Evolutionary conservation across 345 rosid species (phyloP), one percentile per base, ranked within the genome.

Genomic region (Isatis tinctoria): DNA sequence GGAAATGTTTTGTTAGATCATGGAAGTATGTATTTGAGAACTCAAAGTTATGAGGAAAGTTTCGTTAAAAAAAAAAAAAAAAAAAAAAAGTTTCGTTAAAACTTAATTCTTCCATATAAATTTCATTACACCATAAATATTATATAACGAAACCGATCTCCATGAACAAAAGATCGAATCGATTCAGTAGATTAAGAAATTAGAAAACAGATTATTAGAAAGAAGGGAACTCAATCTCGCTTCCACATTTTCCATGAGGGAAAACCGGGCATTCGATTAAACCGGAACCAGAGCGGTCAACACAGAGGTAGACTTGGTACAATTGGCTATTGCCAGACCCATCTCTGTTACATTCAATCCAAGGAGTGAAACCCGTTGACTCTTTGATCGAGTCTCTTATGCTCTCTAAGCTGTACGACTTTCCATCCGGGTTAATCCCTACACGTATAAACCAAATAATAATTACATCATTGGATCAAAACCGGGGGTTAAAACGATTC

Each of bases 251-350:
- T 3, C 80, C 88, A 10, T 6, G 66, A 12, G 98, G 97, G 71
- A 86, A 86, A 20, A 89, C 87, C 3, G 98, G 95, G 10, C 98
- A 94, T 20, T 88, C 83, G 6, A 89, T 84, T 45, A 91, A 79
- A 12, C 84, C 43, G 0, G 92, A 84, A 32, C 76, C 98, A 44
- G 96, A 72, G 16, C 75, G 75, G 78, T 94, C 93, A 6, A 91
- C 93, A 58, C 99, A 95, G 22, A 88, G n/a, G 45, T 90, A 95
- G 36, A 95, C 74, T 82, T 91, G 97, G 83, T 88, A 91, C 37
- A 95, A 84, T 70, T 95, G 99, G 44, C 82, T 87, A 71, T 84
- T 88, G 0, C 92, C 87, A 3, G 97, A 84, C 6, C 53, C 60
- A 70, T 81, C 96, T 16, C 52, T 32, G 68, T 88, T 95, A 84